Evolutionary conservation across 2,329 filamentous ascomycete genomes (phyloP), one percentile per base, ranked within the genome.

Genomic region (Akanthomyces uredinophilus): DNA sequence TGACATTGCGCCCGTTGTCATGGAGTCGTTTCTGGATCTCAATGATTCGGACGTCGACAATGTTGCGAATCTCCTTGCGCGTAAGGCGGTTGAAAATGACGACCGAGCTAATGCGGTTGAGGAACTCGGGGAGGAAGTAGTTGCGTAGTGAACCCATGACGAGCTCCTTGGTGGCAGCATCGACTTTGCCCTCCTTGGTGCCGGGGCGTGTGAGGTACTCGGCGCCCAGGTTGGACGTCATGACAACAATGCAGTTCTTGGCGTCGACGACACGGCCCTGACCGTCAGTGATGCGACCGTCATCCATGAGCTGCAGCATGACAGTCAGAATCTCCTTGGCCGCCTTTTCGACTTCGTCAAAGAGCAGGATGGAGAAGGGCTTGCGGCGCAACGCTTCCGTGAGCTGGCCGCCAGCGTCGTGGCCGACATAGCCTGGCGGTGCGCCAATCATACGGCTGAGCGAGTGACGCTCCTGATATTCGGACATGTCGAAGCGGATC

Each of bases 401-500:
- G 60, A 99, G 85, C 74, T 99, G 95, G 59, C 95, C 95, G 68
- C 95, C 95, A 37, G 95, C 87, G 71, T 99, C 95, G 73, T 99
- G 94, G 18, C 95, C 95, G 64, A 99, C 93, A 68, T 99, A 99
- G 66, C 95, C 95, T 5, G 95, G 95, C 22, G 95, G 95, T 22
- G 95, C 93, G 73, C 95, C 95, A 69, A 99, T 99, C 92, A 99
- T 97, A 64, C 95, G 87, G 73, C 92, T 96, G 16, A 99, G 85
- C 0, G 94, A 90, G 74, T 99, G 95, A 5, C 94, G 89, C 77
- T 99, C 95, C 76, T 99, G 96, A 76, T 99, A 99, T 77, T 99
- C 95, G 5, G 94, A 98, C 95, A 99, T 99, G 74, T 99, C 95
- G 79, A 99, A 96, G 44, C 95, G 90, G 70, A 99, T 96, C 95